These are phyloP conservation scores for Filobasidium wieringae DNA, from an alignment of 768 basidiomycete species.

Conservation along the genomic window DNA sequence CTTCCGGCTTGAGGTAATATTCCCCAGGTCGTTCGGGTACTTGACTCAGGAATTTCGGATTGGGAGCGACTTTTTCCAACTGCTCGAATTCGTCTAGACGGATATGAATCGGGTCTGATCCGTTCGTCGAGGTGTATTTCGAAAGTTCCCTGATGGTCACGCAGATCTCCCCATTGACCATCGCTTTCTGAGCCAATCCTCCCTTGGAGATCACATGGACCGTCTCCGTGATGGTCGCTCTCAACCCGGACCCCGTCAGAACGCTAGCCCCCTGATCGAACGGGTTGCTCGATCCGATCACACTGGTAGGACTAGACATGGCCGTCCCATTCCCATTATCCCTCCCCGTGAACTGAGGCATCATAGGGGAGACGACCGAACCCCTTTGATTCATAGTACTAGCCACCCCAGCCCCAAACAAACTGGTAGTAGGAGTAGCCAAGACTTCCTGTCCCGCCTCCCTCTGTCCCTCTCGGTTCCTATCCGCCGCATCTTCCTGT, in stretches of 20 bases:
- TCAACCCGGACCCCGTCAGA: constrained; percentile 27
- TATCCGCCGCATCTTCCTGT: constrained; percentile 2
- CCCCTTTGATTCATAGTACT: constrained; percentile 9
- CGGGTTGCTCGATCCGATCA: constrained; percentile 10
- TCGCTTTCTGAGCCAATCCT: constrained; percentile 34
- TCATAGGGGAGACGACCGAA: constrained; percentile 16
- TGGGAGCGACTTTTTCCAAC: constrained; percentile 43
- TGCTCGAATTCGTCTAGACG: constrained; percentile 36
- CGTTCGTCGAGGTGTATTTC: not conserved
- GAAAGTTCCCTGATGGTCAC: constrained; percentile 18
- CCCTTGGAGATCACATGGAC: constrained; percentile 39
- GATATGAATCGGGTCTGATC: constrained; percentile 31
- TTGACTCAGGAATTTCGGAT: constrained; percentile 37
- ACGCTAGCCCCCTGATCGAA: constrained; percentile 7
- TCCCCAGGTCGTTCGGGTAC: constrained; percentile 36
- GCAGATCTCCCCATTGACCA: constrained; percentile 41
- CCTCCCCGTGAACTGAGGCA: constrained; percentile 3
- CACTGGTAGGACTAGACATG: not conserved
- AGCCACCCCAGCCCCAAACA: not conserved
- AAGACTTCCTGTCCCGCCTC: constrained; percentile 1
- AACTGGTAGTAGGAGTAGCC: constrained; percentile 1
- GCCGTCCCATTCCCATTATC: not conserved
- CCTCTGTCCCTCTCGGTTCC: not conserved
- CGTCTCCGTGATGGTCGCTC: constrained; percentile 39
- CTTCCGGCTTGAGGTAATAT: constrained; percentile 36